Percentiles rank a stretch among this genome's conserved stretches.
Conservation (phyloP, 306 rosid genomes). For the Citrullus colocynthis region DNA sequence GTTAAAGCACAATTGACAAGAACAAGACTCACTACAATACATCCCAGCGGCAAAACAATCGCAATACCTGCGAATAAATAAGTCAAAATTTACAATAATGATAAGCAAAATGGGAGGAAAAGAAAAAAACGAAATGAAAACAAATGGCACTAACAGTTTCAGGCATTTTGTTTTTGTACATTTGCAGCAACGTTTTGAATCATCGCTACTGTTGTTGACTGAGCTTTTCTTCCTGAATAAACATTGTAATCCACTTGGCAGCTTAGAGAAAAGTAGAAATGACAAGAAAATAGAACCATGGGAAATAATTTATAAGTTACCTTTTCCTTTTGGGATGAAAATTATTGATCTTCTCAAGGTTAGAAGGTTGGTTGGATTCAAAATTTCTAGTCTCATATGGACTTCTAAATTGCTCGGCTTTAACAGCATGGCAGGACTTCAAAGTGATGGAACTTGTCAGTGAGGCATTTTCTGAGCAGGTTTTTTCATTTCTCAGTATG, state of each 20-base stretch:
- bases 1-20: constrained; percentile 60
- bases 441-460: constrained; percentile 16
- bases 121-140: background rate
- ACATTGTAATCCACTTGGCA: constrained; percentile 12
- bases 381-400: constrained; percentile 18
- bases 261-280: constrained; percentile 1
- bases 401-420: constrained; percentile 9
- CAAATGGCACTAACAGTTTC: constrained; percentile 51
- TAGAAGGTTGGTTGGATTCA: constrained; percentile 12
- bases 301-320: constrained; percentile 17
- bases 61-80: constrained; percentile 43
- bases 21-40: constrained; percentile 38
- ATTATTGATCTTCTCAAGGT: constrained; percentile 21
- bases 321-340: constrained; percentile 35
- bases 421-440: constrained; percentile 16
- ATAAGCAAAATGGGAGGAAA: background rate
- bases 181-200: constrained; percentile 56
- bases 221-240: constrained; percentile 34
- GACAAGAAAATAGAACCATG: background rate
- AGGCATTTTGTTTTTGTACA: constrained; percentile 61
- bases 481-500: too few relatives aligned
- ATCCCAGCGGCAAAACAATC: constrained; percentile 56
- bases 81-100: background rate
- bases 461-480: background rate
- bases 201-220: constrained; percentile 17